These are phyloP conservation scores for Nitzschia sp. DNA, from an alignment of 108 stramenopile genomes.

Conservation along the genomic window DNA sequence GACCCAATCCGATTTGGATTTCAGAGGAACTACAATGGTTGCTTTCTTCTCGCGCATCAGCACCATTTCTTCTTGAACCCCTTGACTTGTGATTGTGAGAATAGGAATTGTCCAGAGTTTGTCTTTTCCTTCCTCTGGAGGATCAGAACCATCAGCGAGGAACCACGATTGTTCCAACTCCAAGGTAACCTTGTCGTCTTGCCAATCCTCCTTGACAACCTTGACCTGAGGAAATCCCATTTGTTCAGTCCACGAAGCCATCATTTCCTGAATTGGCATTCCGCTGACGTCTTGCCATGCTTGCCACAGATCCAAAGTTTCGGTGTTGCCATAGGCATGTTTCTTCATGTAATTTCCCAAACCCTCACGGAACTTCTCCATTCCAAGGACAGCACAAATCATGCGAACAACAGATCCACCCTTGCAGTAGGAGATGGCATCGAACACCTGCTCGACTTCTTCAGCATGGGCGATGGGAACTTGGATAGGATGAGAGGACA, in stretches of 20 bases:
- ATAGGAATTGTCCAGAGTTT: constrained; percentile 94
- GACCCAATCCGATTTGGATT: constrained; percentile 69
- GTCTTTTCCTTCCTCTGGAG: constrained; percentile 56
- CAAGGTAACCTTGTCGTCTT: constrained; percentile 70
- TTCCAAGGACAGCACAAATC: constrained; percentile 89
- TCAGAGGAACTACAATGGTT: constrained; percentile 67
- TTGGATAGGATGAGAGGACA: constrained; percentile 90
- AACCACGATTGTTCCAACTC: constrained; percentile 90
- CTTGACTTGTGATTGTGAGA: constrained; percentile 72
- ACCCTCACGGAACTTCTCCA: constrained; percentile 76
- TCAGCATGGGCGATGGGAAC: constrained; percentile 90
- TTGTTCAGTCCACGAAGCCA: constrained; percentile 94
- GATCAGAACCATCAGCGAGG: constrained; percentile 80
- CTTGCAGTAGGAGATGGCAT: constrained; percentile 90
- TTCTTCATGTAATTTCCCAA: constrained; percentile 82
- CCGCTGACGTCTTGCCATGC: constrained; percentile 90
- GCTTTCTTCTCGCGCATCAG: constrained; percentile 86
- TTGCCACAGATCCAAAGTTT: constrained; percentile 90
- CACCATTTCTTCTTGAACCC: constrained; percentile 66
- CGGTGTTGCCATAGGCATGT: constrained; percentile 88
- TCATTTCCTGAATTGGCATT: constrained; percentile 85
- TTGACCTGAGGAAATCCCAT: constrained; percentile 91
- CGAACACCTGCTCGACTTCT: constrained; percentile 97
- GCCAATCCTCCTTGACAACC: constrained; percentile 68
- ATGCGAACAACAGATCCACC: constrained; percentile 88